These are phyloP conservation scores for Myriosclerotinia scirpicola DNA, from an alignment of 2,329 filamentous ascomycete species.

Conservation along the genomic window DNA sequence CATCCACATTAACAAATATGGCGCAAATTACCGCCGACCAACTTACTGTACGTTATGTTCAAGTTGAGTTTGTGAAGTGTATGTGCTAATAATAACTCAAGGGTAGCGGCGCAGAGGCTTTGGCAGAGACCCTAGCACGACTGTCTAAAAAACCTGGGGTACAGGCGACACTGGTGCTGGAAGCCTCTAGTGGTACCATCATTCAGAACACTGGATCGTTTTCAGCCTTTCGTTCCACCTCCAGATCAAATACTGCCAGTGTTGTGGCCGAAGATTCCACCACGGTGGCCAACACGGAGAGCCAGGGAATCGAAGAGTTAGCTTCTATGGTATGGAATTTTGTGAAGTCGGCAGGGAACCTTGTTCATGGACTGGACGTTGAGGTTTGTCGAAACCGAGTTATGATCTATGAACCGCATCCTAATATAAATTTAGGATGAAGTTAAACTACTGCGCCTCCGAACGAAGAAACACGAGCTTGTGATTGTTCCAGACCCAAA, in stretches of 20 bases:
- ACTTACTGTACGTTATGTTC: slow-evolving; percentile 16
- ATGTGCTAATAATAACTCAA: slow-evolving; percentile 11
- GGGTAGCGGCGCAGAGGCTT: slow-evolving; percentile 21
- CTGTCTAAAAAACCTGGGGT: slow-evolving; percentile 77
- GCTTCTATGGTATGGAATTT: slow-evolving; percentile 76
- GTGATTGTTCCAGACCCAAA: slow-evolving; percentile 80
- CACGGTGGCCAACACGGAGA: slow-evolving; percentile 18
- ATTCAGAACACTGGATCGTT: slow-evolving; percentile 71
- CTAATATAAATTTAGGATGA: slow-evolving; percentile 58
- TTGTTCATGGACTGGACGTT: slow-evolving; percentile 71
- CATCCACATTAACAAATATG: slow-evolving; percentile 7
- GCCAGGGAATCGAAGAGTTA: slow-evolving; percentile 60
- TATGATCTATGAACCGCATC: neutral
- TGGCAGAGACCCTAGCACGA: slow-evolving; percentile 35
- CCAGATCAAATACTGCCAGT: slow-evolving; percentile 3
- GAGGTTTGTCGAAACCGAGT: slow-evolving; percentile 51
- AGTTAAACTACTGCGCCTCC: slow-evolving; percentile 69
- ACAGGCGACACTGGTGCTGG: slow-evolving; percentile 73
- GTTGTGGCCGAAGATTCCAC: slow-evolving; percentile 11
- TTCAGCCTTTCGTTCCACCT: slow-evolving; percentile 43
- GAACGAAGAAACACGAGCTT: slow-evolving; percentile 83
- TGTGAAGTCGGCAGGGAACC: slow-evolving; percentile 64
- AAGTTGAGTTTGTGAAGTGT: neutral
- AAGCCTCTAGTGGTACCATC: slow-evolving; percentile 69
- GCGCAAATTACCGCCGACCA: slow-evolving; percentile 19